These are phyloP conservation scores for Leptomonas pyrrhocoris DNA, from an alignment of 208 protist genomes.

Conservation along the genomic window DNA sequence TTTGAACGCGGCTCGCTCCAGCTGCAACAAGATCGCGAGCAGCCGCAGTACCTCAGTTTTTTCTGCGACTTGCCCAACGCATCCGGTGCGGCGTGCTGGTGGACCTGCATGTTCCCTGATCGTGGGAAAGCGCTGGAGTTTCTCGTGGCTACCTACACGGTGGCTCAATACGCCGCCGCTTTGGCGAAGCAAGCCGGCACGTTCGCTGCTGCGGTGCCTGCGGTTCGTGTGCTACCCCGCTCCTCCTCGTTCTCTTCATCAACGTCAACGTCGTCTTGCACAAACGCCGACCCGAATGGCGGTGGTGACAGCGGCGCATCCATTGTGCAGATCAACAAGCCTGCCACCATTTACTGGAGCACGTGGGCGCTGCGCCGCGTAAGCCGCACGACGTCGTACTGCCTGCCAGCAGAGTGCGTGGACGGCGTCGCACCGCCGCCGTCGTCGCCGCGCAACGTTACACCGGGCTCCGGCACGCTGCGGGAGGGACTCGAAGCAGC, in stretches of 20 bases:
- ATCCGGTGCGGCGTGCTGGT: constrained; percentile 11
- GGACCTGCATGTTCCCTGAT: constrained; percentile 40
- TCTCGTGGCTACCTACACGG: constrained; percentile 44
- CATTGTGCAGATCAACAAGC: background rate
- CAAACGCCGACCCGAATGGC: no score
- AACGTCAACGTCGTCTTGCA: background rate
- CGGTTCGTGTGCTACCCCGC: constrained; percentile 17
- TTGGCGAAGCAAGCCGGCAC: constrained; percentile 12
- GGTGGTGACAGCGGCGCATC: background rate
- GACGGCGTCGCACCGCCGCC: constrained; percentile 49
- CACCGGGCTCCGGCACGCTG: constrained; percentile 39
- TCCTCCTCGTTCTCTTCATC: background rate
- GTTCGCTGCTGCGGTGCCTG: constrained; percentile 5
- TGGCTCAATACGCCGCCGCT: constrained; percentile 36
- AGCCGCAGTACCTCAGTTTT: constrained; percentile 29
- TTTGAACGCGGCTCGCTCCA: constrained; percentile 11
- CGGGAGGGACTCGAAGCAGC: constrained; percentile 53
- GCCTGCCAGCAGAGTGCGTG: constrained; percentile 37
- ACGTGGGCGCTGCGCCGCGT: constrained; percentile 53
- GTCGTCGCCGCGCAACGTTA: constrained; percentile 41
- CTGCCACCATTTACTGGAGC: constrained; percentile 16
- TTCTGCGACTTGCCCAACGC: background rate
- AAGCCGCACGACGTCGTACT: constrained; percentile 36
- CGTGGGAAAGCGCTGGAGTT: constrained; percentile 40
- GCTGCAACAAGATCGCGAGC: constrained; percentile 18